A percentile compares a stretch with the other conserved stretches of the same genome.
Evolutionary conservation across 163 green algal species (phyloP).

Genomic region (Chloromonas sp.): DNA sequence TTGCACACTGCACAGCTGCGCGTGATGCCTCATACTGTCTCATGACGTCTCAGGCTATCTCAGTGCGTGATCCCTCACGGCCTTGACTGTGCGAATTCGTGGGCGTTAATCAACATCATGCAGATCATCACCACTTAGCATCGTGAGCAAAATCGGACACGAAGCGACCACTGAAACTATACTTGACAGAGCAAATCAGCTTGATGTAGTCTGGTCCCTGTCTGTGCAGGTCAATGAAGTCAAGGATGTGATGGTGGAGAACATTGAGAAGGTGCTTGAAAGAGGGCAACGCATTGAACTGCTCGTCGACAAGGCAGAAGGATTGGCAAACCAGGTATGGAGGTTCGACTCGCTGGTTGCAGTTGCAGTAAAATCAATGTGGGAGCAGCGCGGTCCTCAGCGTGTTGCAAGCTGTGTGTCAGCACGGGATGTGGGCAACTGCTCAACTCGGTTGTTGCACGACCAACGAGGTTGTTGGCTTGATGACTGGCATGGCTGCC

Average conservation of each 20-base stretch:
- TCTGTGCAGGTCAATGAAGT: constrained; percentile 83
- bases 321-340: constrained; percentile 58
- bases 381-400: neutral
- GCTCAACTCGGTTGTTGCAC: neutral
- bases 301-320: constrained; percentile 96
- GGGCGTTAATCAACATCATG: no score
- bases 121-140: no score
- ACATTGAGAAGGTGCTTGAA: constrained; percentile 96
- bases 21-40: no score
- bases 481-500: neutral
- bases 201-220: neutral
- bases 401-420: neutral
- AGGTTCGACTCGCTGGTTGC: neutral
- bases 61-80: no score
- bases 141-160: no score
- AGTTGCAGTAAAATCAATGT: neutral
- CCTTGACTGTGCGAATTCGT: no score
- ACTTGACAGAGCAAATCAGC: neutral
- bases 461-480: no score
- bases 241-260: constrained; percentile 95
- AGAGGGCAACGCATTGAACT: constrained; percentile 96
- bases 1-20: no score
- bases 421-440: neutral
- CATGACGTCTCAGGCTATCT: no score
- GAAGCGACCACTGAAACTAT: no score